Evolutionary conservation across 768 basidiomycete genomes (phyloP), one percentile per base, ranked within the genome.

Genomic region (Serendipita indica): DNA sequence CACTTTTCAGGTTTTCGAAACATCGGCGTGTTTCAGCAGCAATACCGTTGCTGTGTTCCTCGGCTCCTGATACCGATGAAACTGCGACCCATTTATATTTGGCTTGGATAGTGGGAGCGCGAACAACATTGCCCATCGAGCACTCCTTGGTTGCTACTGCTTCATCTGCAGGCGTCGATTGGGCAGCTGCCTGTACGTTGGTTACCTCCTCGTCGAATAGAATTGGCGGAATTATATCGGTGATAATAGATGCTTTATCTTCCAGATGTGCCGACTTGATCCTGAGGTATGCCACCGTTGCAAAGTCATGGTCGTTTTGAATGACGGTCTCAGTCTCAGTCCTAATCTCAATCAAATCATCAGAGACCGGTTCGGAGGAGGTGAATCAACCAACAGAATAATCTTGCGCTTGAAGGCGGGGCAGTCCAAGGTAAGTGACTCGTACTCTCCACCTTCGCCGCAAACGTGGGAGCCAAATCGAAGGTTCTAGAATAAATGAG

Each of bases 361-460:
- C n/a, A n/a, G n/a, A n/a, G n/a, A n/a, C n/a, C n/a, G n/a, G 13
- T 22, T 7, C 14, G 33, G 7, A 46, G 39, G 18, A 18, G 12
- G n/a, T n/a, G 16, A 22, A 34, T 33, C 6, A n/a, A 64, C 83
- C 64, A 64, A 89, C 83, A 97, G 67, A 4, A 72, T 67, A 33
- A 99, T 84, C 7, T 77, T 74, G 35, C 77, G 76, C 63, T 89
- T 88, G 78, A 93, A 98, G 12, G 94, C 66, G 0, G 93, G 89
- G 61, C 86, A 87, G 63, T 96, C 89, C 12, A 92, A 72, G 0
- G 94, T 97, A 60, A 98, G 73, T 0, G 85, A 89, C 68, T 99
- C 96, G 69, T 97, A 99, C 72, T 99, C 96, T 1, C 96, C 96
- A 1, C 59, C 96, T 72, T 99, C 96, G 7, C 96, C 96, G 62